phyloP scores from a whole-genome alignment of 805 yeast genomes.

The Grigorovia transvaalensis region DNA sequence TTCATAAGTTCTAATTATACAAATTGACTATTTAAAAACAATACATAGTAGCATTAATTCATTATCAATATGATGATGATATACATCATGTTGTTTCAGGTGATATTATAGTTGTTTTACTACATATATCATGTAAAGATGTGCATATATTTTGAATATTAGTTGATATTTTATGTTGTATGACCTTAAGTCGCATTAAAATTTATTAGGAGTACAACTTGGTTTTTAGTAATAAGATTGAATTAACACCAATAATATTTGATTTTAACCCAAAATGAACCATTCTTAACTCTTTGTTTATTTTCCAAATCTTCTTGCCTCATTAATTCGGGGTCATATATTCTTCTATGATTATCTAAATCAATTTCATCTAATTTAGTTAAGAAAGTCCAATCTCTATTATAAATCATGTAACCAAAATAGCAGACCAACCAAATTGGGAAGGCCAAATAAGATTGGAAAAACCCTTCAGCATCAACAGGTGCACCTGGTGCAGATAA shows the following conservation, averaged over 20 bases:
- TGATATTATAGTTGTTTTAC: background rate
- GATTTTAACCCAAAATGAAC: conserved; percentile 24
- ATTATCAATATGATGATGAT: background rate
- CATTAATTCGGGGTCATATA: conserved; percentile 31
- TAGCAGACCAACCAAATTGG: conserved; percentile 36
- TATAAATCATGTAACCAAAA: conserved; percentile 41
- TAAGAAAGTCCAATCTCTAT: conserved; percentile 27
- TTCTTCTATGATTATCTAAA: conserved; percentile 34
- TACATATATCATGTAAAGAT: background rate
- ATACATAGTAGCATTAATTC: background rate
- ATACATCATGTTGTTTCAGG: background rate
- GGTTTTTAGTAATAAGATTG: too few species aligned
- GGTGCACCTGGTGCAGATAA: conserved; percentile 34
- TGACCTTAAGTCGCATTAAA: background rate
- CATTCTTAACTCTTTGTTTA: conserved; percentile 14
- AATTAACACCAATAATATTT: conserved; percentile 33
- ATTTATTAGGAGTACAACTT: too few species aligned
- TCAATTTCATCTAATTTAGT: conserved; percentile 32
- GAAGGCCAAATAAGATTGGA: conserved; percentile 42
- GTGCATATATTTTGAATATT: conserved; percentile 1
- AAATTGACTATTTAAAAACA: background rate
- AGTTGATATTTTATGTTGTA: background rate
- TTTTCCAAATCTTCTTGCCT: conserved; percentile 35
- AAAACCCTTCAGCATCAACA: conserved; percentile 35
- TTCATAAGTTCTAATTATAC: background rate